Percentiles rank a stretch among this genome's conserved stretches.
Evolutionary conservation across 2,329 filamentous ascomycete species (phyloP).

Genomic region (Fusarium mundagurra): DNA sequence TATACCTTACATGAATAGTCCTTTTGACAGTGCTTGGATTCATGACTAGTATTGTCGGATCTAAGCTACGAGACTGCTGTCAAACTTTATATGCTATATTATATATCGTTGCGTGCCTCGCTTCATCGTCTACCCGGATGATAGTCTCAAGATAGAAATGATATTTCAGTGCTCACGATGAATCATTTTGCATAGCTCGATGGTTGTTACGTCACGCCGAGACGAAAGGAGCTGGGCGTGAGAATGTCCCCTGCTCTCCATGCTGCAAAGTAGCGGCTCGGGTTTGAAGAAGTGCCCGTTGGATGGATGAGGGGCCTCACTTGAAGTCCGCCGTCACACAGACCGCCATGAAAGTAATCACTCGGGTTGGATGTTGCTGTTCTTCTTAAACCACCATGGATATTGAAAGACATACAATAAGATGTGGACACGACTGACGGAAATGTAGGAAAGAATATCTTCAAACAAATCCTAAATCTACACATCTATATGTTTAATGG

Average conservation of each 20-base stretch:
- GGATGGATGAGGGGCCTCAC: not conserved
- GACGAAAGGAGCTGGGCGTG: not conserved
- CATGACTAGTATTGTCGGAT: no score
- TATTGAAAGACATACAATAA: not conserved
- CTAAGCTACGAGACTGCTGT: not conserved
- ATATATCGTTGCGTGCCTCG: accelerated
- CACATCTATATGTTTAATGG: not conserved
- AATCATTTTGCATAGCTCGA: not conserved
- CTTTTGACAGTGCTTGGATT: accelerated
- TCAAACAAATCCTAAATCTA: not conserved
- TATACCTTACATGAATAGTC: not conserved
- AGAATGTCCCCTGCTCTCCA: no score
- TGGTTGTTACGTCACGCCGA: not conserved
- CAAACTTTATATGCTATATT: not conserved
- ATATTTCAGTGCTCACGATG: not conserved
- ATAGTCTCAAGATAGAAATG: accelerated
- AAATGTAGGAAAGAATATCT: not conserved
- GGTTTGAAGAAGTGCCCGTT: not conserved
- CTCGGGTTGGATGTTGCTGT: no score
- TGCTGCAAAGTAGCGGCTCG: not conserved
- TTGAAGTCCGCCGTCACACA: no score
- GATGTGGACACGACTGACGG: not conserved
- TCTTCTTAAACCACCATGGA: no score
- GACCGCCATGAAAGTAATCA: no score
- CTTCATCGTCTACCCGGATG: accelerated